Percentiles rank a stretch among this genome's conserved stretches.
Conservation (phyloP, 2,329 filamentous ascomycete species). For the Cryphonectria naterciae region DNA sequence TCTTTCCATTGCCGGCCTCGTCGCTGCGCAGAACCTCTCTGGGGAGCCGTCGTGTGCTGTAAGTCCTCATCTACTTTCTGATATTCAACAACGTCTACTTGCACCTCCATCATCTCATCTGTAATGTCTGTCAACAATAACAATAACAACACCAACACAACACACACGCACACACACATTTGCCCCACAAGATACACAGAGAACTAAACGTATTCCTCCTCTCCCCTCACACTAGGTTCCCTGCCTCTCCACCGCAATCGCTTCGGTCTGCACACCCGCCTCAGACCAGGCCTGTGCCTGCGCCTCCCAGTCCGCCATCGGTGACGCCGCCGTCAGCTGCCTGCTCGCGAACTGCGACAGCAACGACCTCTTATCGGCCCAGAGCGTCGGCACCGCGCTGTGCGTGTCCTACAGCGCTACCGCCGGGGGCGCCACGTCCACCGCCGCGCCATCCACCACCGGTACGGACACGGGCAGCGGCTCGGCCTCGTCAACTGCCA, state of each 20-base stretch:
- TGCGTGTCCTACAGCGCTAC: constrained; percentile 38
- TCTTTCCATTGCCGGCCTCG: constrained; percentile 35
- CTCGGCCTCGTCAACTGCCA: not conserved
- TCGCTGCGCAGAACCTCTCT: constrained; percentile 41
- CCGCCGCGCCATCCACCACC: constrained; percentile 19
- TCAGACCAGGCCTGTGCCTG: constrained; percentile 57
- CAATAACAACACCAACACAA: no score
- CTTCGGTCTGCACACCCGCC: constrained; percentile 48
- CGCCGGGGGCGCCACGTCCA: constrained; percentile 23
- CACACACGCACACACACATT: not conserved
- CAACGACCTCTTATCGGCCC: constrained; percentile 36
- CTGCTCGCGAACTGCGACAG: constrained; percentile 39
- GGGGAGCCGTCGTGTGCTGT: constrained; percentile 44
- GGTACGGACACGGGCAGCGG: not conserved
- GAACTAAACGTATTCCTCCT: not conserved
- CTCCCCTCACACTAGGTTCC: constrained; percentile 39
- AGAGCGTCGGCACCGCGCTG: constrained; percentile 38
- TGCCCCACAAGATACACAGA: not conserved
- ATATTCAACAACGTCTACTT: not conserved
- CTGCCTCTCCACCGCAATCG: constrained; percentile 53
- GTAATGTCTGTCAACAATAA: no score
- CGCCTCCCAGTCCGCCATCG: constrained; percentile 42
- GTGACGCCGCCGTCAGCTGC: constrained; percentile 36
- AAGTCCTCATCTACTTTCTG: constrained; percentile 29
- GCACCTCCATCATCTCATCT: not conserved